A percentile compares a stretch with the other conserved stretches of the same genome.
These are phyloP conservation scores for Bipolaris zeicola DNA, from an alignment of 2,329 filamentous ascomycete species.

Conservation along the genomic window DNA sequence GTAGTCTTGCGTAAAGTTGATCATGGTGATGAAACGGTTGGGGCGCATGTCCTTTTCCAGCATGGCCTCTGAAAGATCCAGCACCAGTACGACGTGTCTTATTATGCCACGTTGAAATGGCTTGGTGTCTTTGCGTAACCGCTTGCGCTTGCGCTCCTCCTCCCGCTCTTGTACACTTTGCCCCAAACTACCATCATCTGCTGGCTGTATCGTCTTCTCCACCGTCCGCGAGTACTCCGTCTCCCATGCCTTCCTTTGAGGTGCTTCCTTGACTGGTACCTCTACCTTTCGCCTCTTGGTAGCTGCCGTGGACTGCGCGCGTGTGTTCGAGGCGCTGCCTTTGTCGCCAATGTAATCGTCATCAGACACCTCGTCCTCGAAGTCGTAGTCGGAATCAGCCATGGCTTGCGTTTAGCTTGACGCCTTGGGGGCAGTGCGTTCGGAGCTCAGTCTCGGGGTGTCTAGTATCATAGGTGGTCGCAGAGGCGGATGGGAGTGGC, in stretches of 20 bases:
- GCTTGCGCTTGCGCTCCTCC: slow-evolving; percentile 81
- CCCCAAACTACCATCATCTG: slow-evolving; percentile 73
- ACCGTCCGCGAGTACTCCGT: slow-evolving; percentile 52
- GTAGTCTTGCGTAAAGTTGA: slow-evolving; percentile 85
- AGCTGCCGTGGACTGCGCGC: slow-evolving; percentile 28
- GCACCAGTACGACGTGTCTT: slow-evolving; percentile 86
- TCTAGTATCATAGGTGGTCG: neutral
- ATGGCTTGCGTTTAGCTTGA: slow-evolving; percentile 50
- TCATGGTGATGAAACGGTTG: slow-evolving; percentile 79
- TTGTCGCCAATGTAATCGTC: slow-evolving; percentile 63
- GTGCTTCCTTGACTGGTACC: slow-evolving; percentile 27
- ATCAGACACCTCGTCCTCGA: slow-evolving; percentile 67
- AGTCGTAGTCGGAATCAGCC: slow-evolving; percentile 77
- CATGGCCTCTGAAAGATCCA: slow-evolving; percentile 95
- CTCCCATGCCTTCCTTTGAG: slow-evolving; percentile 58
- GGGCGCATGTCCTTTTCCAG: slow-evolving; percentile 91
- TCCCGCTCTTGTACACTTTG: slow-evolving; percentile 72
- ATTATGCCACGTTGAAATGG: slow-evolving; percentile 96
- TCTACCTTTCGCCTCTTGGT: slow-evolving; percentile 27
- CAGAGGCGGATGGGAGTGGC: neutral
- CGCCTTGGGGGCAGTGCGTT: neutral
- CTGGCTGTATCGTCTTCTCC: slow-evolving; percentile 65
- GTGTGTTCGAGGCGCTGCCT: slow-evolving; percentile 30
- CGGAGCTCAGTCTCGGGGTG: neutral
- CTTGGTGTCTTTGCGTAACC: slow-evolving; percentile 87